phyloP scores from a whole-genome alignment of 805 yeast species.

The Komagataella pseudopastoris region DNA sequence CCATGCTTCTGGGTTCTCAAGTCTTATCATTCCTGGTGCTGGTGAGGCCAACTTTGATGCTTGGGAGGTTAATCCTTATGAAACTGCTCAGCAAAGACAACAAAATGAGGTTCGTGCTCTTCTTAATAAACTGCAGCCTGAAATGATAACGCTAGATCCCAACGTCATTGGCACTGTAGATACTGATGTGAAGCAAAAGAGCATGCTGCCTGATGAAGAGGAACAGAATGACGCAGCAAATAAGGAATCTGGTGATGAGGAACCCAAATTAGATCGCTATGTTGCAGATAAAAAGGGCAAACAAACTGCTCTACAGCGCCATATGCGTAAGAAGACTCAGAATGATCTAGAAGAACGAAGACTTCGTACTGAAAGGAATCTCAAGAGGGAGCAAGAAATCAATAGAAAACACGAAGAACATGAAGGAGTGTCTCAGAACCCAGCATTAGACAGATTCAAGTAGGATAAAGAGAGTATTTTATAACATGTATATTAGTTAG shows the following conservation, averaged over 20 bases:
- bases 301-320: constrained; percentile 72
- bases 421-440: constrained; percentile 39
- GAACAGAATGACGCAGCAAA: constrained; percentile 23
- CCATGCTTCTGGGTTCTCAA: constrained; percentile 62
- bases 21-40: constrained; percentile 87
- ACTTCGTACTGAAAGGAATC: constrained; percentile 58
- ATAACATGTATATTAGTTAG: neutral
- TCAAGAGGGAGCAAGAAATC: constrained; percentile 59
- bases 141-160: constrained; percentile 87
- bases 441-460: constrained; percentile 35
- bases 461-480: constrained; percentile 7
- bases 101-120: constrained; percentile 79
- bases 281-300: constrained; percentile 62
- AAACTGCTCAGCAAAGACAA: constrained; percentile 85
- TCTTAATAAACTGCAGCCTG: constrained; percentile 82
- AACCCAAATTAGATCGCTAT: constrained; percentile 25
- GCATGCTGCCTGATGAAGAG: constrained; percentile 51
- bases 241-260: constrained; percentile 7
- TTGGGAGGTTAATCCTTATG: constrained; percentile 84
- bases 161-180: constrained; percentile 75
- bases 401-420: constrained; percentile 43
- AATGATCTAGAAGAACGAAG: constrained; percentile 83
- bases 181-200: constrained; percentile 43
- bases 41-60: constrained; percentile 98
- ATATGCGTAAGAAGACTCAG: constrained; percentile 69